These are phyloP conservation scores for Vitis amurensis DNA, from an alignment of 164 flowering plant species.

Conservation along the genomic window DNA sequence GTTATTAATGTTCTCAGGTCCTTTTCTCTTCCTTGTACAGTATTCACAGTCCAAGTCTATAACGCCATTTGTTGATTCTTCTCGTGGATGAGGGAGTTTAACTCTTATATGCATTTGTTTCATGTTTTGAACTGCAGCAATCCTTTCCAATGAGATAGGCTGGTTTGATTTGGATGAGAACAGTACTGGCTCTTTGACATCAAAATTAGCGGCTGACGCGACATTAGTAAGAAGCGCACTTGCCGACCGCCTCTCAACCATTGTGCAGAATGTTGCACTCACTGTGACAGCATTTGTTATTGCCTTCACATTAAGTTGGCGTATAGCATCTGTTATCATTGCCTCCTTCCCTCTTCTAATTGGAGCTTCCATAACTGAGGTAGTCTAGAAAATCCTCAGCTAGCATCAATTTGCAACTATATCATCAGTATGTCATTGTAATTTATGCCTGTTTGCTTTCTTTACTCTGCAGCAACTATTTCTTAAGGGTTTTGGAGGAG, in stretches of 20 bases:
- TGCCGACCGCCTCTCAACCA: slow-evolving; percentile 67
- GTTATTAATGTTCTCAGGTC: slow-evolving; percentile 73
- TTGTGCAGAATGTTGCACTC: slow-evolving; percentile 71
- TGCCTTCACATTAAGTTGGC: slow-evolving; percentile 69
- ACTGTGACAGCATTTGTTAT: slow-evolving; percentile 60
- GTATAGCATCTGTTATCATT: slow-evolving; percentile 54
- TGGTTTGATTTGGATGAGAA: slow-evolving; percentile 86
- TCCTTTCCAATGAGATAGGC: slow-evolving; percentile 74
- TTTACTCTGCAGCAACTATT: slow-evolving; percentile 60
- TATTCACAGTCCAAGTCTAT: not conserved
- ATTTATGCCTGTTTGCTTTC: not conserved
- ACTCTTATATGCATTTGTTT: not conserved
- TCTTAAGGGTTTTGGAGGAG: slow-evolving; percentile 77
- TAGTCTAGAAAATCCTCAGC: slow-evolving; percentile 11
- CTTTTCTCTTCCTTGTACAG: not conserved
- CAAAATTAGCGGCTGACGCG: slow-evolving; percentile 69
- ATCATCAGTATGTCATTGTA: not conserved
- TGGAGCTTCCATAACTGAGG: slow-evolving; percentile 70
- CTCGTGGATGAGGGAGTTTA: too few species aligned
- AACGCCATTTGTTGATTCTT: too few species aligned
- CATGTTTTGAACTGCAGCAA: slow-evolving; percentile 43
- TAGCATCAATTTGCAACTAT: not conserved
- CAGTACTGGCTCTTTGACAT: slow-evolving; percentile 48
- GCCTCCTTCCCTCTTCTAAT: slow-evolving; percentile 73
- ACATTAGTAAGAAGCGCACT: slow-evolving; percentile 64